Evolutionary conservation across 176 grass and related monocot genomes (phyloP), one percentile per base, ranked within the genome.

Genomic region (Guadua angustifolia): DNA sequence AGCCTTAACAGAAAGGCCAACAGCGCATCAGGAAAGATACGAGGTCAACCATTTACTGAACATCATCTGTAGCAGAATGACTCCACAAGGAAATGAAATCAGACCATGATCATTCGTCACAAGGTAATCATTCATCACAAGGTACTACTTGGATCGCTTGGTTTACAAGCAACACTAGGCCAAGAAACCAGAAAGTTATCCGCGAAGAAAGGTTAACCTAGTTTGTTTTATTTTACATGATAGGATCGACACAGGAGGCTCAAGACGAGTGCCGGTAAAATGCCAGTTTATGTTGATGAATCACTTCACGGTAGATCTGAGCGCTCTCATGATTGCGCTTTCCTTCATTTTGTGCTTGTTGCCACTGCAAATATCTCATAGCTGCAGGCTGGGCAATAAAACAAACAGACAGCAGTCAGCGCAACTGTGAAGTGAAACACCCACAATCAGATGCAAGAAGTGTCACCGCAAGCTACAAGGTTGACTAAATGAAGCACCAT

Each of bases 201-300:
- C 5, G 0, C 11, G 5, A 53, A 57, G 19, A 66, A 77, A 86
- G 11, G 67, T 25, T 77, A 64, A 67, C 46, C 84, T 83, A 83
- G 79, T 79, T 83, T 79, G 61, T 68, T 83, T 90, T 79, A 79
- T 90, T 90, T 66, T 79, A 90, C 79, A 86, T 79, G 49, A 52
- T 78, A n/a, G 0, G 26, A 86, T 79, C 17, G 56, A 78, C 22
- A 56, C 55, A 33, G 29, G 22, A 62, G 7, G 71, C 46, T 49
- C 25, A 24, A 38, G 66, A 66, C 19, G 8, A 17, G 53, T 77
- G 29, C 65, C 38, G 22, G 18, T 15, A 45, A 33, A 86, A 82
- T 82, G 78, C 53, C 76, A 77, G 25, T 71, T 81, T 62, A 86
- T 74, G 79, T 10, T 74, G 36, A 73, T 13, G 38, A 55, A 73